Evolutionary conservation across 495 filamentous ascomycete species (phyloP), one percentile per base, ranked within the genome.

Genomic region (Trichoderma parareesei): DNA sequence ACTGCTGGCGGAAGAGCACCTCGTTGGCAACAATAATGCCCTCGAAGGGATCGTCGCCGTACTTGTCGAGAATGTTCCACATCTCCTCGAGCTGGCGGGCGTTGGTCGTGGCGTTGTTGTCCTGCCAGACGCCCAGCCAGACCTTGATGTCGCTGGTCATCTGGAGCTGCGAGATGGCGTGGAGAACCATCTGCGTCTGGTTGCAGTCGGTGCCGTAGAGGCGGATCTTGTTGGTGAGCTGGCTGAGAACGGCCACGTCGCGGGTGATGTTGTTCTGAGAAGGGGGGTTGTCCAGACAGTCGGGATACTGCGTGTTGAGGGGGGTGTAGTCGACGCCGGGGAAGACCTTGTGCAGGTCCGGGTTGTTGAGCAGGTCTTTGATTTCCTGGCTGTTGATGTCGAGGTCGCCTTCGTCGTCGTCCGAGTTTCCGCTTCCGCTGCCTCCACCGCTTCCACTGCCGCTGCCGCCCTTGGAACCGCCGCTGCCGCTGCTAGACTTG

Each of bases 201-300:
- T 98, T 97, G 82, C 94, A 98, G 76, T 98, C 94, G 16, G 91
- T 97, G 35, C 94, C 94, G 73, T 98, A 98, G 14, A 98, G 82
- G 2, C 93, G 90, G 53, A 98, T 82, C 2, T 84, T 88, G 73
- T 96, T 92, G 64, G 92, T 97, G 41, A 98, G 80, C 72, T 97
- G 92, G 4, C 91, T 92, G 18, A 98, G 84, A 10, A 97, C 88
- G 35, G 94, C 94, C 63, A 98, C 76, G 70, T 98, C 94, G 46
- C 89, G 85, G 6, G 94, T 98, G 69, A 98, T 81, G 69, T 97
- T 97, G 77, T 97, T 96, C 73, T 97, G 94, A 4, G 85, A 89
- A 0, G 93, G 89, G 5, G 90, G 90, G 70, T 87, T 82, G 64
- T 80, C 78, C 46, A 93, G 67, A 76, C 94, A 98, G 3, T 88